Evolutionary conservation across 495 filamentous ascomycete genomes (phyloP).

Genomic region (Annulohypoxylon moriforme): DNA sequence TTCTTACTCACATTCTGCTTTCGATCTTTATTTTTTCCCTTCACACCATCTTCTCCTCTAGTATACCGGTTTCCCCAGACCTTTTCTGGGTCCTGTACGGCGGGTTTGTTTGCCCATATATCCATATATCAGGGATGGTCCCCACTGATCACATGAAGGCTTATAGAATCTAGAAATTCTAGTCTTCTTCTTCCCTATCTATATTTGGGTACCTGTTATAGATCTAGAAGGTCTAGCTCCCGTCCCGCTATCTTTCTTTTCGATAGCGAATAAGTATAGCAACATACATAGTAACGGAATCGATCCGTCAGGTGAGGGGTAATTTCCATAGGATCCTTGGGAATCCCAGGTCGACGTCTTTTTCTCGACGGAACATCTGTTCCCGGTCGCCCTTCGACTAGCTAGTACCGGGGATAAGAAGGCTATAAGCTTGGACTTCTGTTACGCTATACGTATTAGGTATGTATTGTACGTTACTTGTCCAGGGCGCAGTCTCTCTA

Average conservation of each 20-base stretch:
- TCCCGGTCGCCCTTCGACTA: constrained; percentile 28
- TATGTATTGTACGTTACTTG: constrained; percentile 22
- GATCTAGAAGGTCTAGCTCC: constrained; percentile 35
- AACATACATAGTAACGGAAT: constrained; percentile 40
- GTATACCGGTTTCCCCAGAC: constrained; percentile 37
- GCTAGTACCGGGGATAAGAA: constrained; percentile 38
- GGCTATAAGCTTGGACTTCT: constrained; percentile 31
- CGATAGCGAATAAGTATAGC: constrained; percentile 13
- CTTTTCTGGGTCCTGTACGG: constrained; percentile 43
- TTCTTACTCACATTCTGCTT: not conserved
- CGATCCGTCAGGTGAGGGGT: constrained; percentile 47
- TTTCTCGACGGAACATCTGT: constrained; percentile 30
- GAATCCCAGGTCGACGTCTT: constrained; percentile 15
- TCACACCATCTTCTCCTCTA: constrained; percentile 44
- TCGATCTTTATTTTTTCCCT: constrained; percentile 14
- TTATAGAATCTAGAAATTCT: constrained; percentile 30
- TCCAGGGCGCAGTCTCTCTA: constrained; percentile 14
- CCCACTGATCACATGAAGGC: constrained; percentile 47
- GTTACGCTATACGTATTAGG: constrained; percentile 36
- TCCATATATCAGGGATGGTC: constrained; percentile 26
- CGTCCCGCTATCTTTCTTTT: constrained; percentile 9
- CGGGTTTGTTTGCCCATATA: constrained; percentile 26
- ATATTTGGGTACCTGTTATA: constrained; percentile 26
- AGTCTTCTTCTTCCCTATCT: constrained; percentile 27
- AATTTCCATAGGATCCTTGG: constrained; percentile 14